Percentiles rank a stretch among this genome's conserved stretches.
These are phyloP conservation scores for Lagenidium giganteum DNA, from an alignment of 352 stramenopile species.

Conservation along the genomic window DNA sequence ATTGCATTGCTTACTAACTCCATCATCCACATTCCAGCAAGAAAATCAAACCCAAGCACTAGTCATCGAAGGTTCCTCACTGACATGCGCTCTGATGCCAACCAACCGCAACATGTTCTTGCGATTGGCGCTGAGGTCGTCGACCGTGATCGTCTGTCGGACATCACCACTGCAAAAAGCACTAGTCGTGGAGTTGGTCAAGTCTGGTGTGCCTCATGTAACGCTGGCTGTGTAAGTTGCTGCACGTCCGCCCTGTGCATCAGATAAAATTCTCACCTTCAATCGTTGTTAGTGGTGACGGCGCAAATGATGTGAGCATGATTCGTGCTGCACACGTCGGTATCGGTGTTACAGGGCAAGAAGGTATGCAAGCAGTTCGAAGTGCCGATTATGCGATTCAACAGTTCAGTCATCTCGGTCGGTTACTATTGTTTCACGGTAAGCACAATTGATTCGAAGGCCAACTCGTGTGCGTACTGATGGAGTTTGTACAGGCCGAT, in stretches of 20 bases:
- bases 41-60: constrained; percentile 66
- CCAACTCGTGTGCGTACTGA: not conserved
- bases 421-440: constrained; percentile 74
- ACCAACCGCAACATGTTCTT: constrained; percentile 64
- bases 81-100: constrained; percentile 50
- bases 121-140: constrained; percentile 57
- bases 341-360: constrained; percentile 96
- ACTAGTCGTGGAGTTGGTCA: constrained; percentile 93
- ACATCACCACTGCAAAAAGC: constrained; percentile 89
- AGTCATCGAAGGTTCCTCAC: constrained; percentile 57
- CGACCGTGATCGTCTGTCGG: constrained; percentile 85
- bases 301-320: constrained; percentile 99
- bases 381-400: constrained; percentile 79
- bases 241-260: constrained; percentile 7
- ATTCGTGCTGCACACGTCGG: constrained; percentile 98
- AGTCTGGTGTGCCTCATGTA: constrained; percentile 59
- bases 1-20: not conserved
- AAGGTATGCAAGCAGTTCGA: constrained; percentile 89
- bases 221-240: constrained; percentile 91
- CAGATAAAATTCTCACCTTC: too few relatives aligned
- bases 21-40: constrained; percentile 13
- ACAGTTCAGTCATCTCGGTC: constrained; percentile 76
- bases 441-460: not conserved
- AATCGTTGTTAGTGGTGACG: constrained; percentile 87
- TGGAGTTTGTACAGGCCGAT: constrained; percentile 59